Evolutionary conservation across 2,329 filamentous ascomycete species (phyloP).

Genomic region (Phialemoniopsis sp.): DNA sequence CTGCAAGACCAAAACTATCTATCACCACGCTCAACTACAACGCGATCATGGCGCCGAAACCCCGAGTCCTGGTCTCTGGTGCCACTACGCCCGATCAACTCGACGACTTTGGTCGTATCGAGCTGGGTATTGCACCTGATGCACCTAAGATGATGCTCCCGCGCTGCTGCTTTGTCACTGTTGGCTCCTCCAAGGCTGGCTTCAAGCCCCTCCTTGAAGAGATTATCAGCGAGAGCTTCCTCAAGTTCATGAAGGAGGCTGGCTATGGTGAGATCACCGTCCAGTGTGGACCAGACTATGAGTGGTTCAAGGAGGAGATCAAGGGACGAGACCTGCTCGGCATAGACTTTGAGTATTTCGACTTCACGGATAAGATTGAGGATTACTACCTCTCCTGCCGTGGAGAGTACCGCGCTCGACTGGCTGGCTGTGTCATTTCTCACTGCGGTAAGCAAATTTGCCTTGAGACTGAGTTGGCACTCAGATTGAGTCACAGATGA

Average conservation of each 20-base stretch:
- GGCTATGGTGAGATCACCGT: conserved; percentile 70
- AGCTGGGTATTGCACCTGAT: too few species aligned
- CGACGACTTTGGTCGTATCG: background rate
- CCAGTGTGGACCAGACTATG: conserved; percentile 73
- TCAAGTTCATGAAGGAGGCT: conserved; percentile 51
- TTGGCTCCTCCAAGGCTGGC: conserved; percentile 77
- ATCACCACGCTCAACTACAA: too few species aligned
- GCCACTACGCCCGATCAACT: background rate
- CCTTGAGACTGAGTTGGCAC: too few species aligned
- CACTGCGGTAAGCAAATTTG: conserved; percentile 67
- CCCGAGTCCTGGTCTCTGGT: too few species aligned
- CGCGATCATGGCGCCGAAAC: too few species aligned
- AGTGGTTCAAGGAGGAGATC: conserved; percentile 39
- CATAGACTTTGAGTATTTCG: conserved; percentile 42
- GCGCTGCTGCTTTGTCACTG: conserved; percentile 72
- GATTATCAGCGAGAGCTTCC: conserved; percentile 58
- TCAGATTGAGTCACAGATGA: too few species aligned
- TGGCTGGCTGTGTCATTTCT: conserved; percentile 73
- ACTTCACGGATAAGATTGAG: conserved; percentile 49
- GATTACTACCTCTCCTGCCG: conserved; percentile 55
- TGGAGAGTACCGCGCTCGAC: conserved; percentile 35
- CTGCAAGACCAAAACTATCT: too few species aligned
- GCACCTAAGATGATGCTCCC: background rate
- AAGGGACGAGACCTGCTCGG: conserved; percentile 21
- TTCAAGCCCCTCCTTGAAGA: conserved; percentile 70